These are phyloP conservation scores for Petunia secreta DNA, from an alignment of 257 asterid genomes.

Conservation along the genomic window DNA sequence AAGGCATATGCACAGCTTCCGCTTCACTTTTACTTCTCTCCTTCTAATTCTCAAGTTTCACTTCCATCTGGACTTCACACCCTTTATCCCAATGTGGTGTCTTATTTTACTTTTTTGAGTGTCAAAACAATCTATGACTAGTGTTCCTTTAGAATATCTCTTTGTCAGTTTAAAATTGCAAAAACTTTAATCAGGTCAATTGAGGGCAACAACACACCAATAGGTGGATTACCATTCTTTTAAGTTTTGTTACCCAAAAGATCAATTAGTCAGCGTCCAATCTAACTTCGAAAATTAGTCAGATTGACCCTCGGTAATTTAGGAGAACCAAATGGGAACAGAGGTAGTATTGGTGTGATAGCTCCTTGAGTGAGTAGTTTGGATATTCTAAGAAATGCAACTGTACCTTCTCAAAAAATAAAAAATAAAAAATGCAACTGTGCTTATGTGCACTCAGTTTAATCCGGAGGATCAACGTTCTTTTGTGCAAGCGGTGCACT, in stretches of 20 bases:
- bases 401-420: no score
- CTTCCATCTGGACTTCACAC: not conserved
- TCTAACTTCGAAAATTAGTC: not conserved
- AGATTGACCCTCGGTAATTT: slow-evolving; percentile 1
- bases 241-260: not conserved
- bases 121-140: not conserved
- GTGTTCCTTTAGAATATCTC: not conserved
- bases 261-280: not conserved
- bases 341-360: not conserved
- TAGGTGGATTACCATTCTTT: not conserved
- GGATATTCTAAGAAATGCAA: not conserved
- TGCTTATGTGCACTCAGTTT: slow-evolving; percentile 5
- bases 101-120: not conserved
- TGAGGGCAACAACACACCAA: no score
- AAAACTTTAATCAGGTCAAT: not conserved
- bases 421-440: no score
- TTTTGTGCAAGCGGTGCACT: not conserved
- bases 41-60: not conserved
- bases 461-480: not conserved
- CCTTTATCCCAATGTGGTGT: not conserved
- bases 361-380: not conserved
- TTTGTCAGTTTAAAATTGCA: not conserved
- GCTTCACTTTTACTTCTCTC: not conserved
- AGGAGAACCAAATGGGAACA: not conserved
- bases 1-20: not conserved